phyloP scores from a whole-genome alignment of 1,284 basidiomycete species.

The Phellinidium pouzarii region DNA sequence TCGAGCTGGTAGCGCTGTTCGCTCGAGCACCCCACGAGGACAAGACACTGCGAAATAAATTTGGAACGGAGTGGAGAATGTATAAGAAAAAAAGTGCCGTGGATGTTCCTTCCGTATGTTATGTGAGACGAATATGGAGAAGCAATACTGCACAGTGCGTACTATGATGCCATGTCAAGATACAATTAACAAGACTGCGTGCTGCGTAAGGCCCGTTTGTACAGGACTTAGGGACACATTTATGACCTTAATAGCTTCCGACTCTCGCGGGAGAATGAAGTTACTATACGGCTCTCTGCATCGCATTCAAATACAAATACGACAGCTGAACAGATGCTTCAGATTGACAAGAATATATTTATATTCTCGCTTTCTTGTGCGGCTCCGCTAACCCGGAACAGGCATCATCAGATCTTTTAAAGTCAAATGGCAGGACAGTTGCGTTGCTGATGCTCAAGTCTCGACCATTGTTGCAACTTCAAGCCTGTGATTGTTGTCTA shows the following conservation, averaged over 20 bases:
- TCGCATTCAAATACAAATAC: no score
- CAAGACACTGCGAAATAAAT: conserved; percentile 14
- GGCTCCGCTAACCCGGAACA: neutral
- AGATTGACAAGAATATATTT: no score
- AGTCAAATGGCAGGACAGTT: neutral
- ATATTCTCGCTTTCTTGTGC: neutral
- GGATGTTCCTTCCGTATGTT: conserved; percentile 18
- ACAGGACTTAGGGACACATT: neutral
- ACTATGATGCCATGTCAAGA: neutral
- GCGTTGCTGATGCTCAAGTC: neutral
- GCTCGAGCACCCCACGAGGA: conserved; percentile 16
- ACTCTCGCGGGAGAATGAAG: neutral
- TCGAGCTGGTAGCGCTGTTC: conserved; percentile 2
- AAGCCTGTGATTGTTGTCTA: neutral
- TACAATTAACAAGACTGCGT: neutral
- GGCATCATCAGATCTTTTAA: neutral
- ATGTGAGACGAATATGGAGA: neutral
- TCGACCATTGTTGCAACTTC: neutral
- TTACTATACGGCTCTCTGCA: neutral
- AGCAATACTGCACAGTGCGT: neutral
- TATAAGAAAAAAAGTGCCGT: conserved; percentile 18
- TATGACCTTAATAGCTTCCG: neutral
- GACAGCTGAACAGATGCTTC: no score
- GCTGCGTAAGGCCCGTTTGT: neutral
- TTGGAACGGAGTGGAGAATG: conserved; percentile 16